Evolutionary conservation across 2,329 filamentous ascomycete genomes (phyloP).

Genomic region (Rugonectria rugulosa): DNA sequence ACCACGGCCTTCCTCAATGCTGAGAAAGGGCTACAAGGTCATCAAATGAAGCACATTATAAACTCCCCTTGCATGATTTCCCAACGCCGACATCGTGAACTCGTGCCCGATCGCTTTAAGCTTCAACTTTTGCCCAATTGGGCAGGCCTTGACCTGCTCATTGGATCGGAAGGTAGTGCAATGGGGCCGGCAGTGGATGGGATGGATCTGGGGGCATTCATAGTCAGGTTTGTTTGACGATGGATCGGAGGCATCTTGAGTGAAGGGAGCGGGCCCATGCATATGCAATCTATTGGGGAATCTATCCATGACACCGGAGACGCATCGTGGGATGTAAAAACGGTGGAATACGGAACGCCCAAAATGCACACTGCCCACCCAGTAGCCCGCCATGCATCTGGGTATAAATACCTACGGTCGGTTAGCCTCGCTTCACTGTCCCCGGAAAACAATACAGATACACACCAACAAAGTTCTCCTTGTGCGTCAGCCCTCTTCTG

Average conservation of each 20-base stretch:
- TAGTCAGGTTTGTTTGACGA: neutral
- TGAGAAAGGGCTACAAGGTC: no score
- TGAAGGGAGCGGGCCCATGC: neutral
- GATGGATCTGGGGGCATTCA: neutral
- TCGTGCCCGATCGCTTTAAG: no score
- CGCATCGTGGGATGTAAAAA: neutral
- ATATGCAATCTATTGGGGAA: neutral
- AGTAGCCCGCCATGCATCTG: neutral
- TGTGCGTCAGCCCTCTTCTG: neutral
- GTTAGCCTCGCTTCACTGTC: neutral
- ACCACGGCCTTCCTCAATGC: no score
- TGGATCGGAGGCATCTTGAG: no score
- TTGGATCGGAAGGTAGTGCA: no score
- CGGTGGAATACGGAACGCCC: neutral
- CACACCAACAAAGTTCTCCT: neutral
- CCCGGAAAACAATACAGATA: neutral
- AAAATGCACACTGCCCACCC: neutral
- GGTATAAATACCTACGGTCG: neutral
- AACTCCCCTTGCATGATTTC: no score
- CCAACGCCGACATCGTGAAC: no score
- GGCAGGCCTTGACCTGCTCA: no score
- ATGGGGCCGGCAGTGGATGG: no score
- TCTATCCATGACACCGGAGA: neutral
- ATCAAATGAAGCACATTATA: no score
- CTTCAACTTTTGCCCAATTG: no score